These are phyloP conservation scores for Boletellus ananas DNA, from an alignment of 768 basidiomycete species.

Conservation along the genomic window DNA sequence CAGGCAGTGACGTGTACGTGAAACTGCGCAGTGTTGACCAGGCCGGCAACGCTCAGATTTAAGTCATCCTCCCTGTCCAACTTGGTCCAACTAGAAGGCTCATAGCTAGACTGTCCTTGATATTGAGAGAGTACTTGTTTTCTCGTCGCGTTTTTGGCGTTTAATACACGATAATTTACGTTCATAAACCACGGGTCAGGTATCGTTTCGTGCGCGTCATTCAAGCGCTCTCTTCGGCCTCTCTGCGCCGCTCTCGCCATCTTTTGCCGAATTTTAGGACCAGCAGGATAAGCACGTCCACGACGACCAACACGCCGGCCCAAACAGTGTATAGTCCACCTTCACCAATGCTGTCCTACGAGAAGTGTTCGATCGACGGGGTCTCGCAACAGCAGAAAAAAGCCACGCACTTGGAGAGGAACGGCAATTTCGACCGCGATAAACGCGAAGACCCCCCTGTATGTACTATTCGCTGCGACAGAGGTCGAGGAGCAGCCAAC, in stretches of 20 bases:
- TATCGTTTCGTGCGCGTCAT: not conserved
- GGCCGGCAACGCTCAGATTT: slow-evolving; percentile 51
- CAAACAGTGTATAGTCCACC: slow-evolving; percentile 37
- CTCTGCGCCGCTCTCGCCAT: slow-evolving; percentile 56
- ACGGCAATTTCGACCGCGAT: slow-evolving; percentile 73
- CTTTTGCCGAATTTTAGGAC: slow-evolving; percentile 53
- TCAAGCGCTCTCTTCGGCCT: slow-evolving; percentile 31
- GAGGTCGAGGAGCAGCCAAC: slow-evolving; percentile 75
- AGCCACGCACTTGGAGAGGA: slow-evolving; percentile 50
- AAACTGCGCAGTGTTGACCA: slow-evolving; percentile 52
- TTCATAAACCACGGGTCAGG: not conserved
- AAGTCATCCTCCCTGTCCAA: not conserved
- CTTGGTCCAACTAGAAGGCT: not conserved
- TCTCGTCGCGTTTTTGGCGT: not conserved
- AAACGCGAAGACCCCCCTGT: slow-evolving; percentile 67
- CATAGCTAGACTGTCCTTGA: not conserved
- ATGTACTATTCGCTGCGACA: slow-evolving; percentile 70
- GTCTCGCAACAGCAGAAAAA: not conserved
- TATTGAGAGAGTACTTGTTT: not conserved
- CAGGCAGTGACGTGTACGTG: slow-evolving; percentile 52
- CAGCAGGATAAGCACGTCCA: slow-evolving; percentile 51
- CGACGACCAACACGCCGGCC: slow-evolving; percentile 50
- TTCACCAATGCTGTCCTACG: slow-evolving; percentile 24
- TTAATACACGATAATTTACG: slow-evolving; percentile 4
- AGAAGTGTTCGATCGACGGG: not conserved